Evolutionary conservation across 495 filamentous ascomycete genomes (phyloP), one percentile per base, ranked within the genome.

Genomic region (Penicillium fimorum): DNA sequence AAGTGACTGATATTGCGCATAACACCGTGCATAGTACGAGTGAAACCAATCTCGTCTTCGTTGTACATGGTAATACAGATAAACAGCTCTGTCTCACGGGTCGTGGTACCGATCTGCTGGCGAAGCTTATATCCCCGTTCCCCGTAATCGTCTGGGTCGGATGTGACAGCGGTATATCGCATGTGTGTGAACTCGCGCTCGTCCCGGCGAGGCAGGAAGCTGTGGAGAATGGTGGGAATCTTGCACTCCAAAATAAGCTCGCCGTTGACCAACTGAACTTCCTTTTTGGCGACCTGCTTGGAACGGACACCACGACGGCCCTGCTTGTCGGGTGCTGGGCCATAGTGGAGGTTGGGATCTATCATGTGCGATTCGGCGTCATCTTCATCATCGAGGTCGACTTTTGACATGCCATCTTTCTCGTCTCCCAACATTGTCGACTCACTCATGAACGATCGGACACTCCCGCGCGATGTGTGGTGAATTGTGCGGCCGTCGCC

Each of bases 131-230:
- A 99, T 0, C 94, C 93, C 48, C 84, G 79, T 15, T 83, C 78
- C 0, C 89, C 86, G 60, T 95, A 99, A 65, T 99, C 92, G 68
- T 97, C 92, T 0, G 95, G 95, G 67, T 99, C 95, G 66, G 93
- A 97, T 1, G 95, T 99, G 35, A 96, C 94, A n/a, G 95, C 95
- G 30, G 95, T 97, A 67, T 99, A 99, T n/a, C 95, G 88, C 95
- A 97, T 97, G 69, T 99, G 93, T 1, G 95, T 99, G 69, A 97
- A 99, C 70, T 99, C 95, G 47, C 90, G 83, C 59, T 96, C 92
- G 69, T 97, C 91, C 25, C 92, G 82, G 32, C 92, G 82, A 0
- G 95, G 95, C 45, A 97, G 76, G 72, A 97, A 97, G 64, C 88
- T 92, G 78, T 97, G 92, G 9, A 97, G 78, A 62, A 97, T 99